Conservation (phyloP, 2,329 filamentous ascomycete genomes). For the Emmonsiellopsis sp. region DNA sequence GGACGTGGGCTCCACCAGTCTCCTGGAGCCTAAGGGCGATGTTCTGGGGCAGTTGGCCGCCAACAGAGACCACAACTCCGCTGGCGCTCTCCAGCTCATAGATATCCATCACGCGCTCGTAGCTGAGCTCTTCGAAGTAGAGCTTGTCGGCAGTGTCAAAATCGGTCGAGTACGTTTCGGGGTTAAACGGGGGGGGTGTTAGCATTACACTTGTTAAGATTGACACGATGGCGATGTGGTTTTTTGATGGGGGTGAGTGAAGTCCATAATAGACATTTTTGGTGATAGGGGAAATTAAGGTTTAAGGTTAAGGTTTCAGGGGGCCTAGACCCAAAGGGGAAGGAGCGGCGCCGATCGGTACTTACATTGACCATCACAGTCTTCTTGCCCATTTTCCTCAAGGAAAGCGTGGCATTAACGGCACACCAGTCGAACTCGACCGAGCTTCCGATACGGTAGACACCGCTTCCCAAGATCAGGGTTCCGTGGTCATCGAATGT, state of each 20-base stretch:
- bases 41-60: slow-evolving; percentile 94
- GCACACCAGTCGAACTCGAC: slow-evolving; percentile 99
- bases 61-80: slow-evolving; percentile 90
- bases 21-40: slow-evolving; percentile 92
- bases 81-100: slow-evolving; percentile 81
- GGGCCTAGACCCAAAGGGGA: too few relatives aligned
- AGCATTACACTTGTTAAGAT: too few relatives aligned
- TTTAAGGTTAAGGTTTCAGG: too few relatives aligned
- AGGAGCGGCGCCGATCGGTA: not conserved
- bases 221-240: too few relatives aligned
- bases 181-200: too few relatives aligned
- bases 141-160: slow-evolving; percentile 82
- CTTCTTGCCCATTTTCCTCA: slow-evolving; percentile 85
- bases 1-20: slow-evolving; percentile 75
- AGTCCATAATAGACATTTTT: too few relatives aligned
- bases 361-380: slow-evolving; percentile 69
- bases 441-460: slow-evolving; percentile 94
- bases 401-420: slow-evolving; percentile 75
- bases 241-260: too few relatives aligned
- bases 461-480: slow-evolving; percentile 82
- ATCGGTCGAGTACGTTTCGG: slow-evolving; percentile 42
- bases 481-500: slow-evolving; percentile 87
- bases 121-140: slow-evolving; percentile 94
- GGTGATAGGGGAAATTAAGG: too few relatives aligned
- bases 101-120: slow-evolving; percentile 98